Conservation (phyloP, 2,329 filamentous ascomycete species). For the Didymosphaeria variabile region DNA sequence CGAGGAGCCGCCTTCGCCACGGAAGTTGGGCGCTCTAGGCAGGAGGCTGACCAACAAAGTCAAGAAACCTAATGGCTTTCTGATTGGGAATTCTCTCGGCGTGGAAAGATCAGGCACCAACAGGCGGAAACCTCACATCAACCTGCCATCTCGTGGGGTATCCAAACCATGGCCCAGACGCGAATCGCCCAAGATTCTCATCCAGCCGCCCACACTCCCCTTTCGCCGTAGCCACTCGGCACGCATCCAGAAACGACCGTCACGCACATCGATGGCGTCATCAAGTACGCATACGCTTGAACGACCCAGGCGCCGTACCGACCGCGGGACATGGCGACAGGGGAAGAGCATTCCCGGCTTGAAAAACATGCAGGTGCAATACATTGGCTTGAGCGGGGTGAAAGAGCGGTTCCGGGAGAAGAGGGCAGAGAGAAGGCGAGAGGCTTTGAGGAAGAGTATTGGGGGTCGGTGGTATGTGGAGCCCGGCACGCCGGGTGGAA, state of each 20-base stretch:
- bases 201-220: slow-evolving; percentile 37
- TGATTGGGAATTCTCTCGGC: slow-evolving; percentile 66
- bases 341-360: slow-evolving; percentile 52
- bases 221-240: slow-evolving; percentile 26
- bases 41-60: slow-evolving; percentile 50
- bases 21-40: slow-evolving; percentile 33
- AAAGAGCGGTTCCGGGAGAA: slow-evolving; percentile 58
- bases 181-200: slow-evolving; percentile 34
- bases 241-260: slow-evolving; percentile 36
- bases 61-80: slow-evolving; percentile 54
- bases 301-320: slow-evolving; percentile 8
- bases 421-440: slow-evolving; percentile 61
- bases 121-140: slow-evolving; percentile 39
- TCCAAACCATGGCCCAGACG: slow-evolving; percentile 20
- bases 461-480: slow-evolving; percentile 54
- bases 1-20: slow-evolving; percentile 25
- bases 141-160: slow-evolving; percentile 30
- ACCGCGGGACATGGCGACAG: slow-evolving; percentile 37
- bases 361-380: slow-evolving; percentile 58
- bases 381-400: slow-evolving; percentile 61
- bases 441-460: slow-evolving; percentile 64
- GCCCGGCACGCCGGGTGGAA: slow-evolving; percentile 26
- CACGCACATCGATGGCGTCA: slow-evolving; percentile 1
- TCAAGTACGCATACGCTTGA: slow-evolving; percentile 5
- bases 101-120: slow-evolving; percentile 57